Base-by-base conservation (phyloP, 1,284 basidiomycete genomes). In the Erythrobasidium hasegawianum region DNA sequence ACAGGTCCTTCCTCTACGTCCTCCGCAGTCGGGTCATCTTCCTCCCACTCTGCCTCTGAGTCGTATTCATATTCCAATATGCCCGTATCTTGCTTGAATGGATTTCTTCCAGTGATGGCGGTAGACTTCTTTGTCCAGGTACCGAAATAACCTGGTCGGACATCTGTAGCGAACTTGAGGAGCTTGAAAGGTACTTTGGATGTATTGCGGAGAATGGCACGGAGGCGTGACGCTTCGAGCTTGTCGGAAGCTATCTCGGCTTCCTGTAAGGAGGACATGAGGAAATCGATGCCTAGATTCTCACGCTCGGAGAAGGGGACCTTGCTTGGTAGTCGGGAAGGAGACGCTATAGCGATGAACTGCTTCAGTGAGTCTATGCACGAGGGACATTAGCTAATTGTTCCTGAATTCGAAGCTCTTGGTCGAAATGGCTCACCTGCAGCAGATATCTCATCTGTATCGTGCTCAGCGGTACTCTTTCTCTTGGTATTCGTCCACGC, bases 11-110 rank as follows among this genome's bases (percentile, higher is more conserved):
- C 62, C 45, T 76, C 75, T 53, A 75, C 74, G 70, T 90, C 88
- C 3, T 83, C 88, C 39, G 84, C 86, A 11, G 83, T 87, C 18
- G 80, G 79, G 20, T 81, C 81, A 75, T 89, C 89, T 57, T 86
- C 86, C 70, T 89, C 88, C 88, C 89, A 91, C 72, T 91, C 89
- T 71, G 84, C 88, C 18, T 87, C 90, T 62, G 87, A 89, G 77
- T 92, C 89, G 73, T 89, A 89, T 13, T 82, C 81, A 76, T 93
- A 93, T 77, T 93, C 88, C 60, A 87, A 81, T 20, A 83, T 81
- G 4, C 85, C 78, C 7, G 83, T 79, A 72, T 93, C 90, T 69
- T 82, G 81, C 2, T 81, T 83, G 68, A 90, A 85, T 1, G 90
- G 89, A 33, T 80, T 82, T n/a, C 90, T 83, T 8, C 87, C 84